Evolutionary conservation across 2,329 filamentous ascomycete species (phyloP).

Genomic region (Bimuria novae-zelandiae): DNA sequence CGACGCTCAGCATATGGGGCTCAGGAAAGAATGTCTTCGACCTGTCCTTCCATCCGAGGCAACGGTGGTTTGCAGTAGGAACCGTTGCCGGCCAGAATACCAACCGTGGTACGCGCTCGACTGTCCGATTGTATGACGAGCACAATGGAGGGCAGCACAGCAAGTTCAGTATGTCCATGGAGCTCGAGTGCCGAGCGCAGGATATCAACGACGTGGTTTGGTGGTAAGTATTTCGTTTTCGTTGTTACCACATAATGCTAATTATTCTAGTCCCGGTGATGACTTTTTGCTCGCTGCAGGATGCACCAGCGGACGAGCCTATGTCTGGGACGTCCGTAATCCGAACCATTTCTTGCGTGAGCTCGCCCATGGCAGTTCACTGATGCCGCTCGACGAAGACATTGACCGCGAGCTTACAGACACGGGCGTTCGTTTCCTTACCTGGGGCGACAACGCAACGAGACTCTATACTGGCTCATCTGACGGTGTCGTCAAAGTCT

Average conservation of each 20-base stretch:
- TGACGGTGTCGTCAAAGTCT: conserved; percentile 63
- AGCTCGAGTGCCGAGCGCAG: conserved; percentile 61
- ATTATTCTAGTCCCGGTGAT: conserved; percentile 47
- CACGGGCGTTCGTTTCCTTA: conserved; percentile 61
- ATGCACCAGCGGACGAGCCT: conserved; percentile 63
- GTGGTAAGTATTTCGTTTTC: conserved; percentile 38
- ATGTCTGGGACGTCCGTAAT: conserved; percentile 63
- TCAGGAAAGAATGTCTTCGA: conserved; percentile 62
- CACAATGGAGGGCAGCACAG: conserved; percentile 32
- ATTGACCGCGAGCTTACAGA: conserved; percentile 56
- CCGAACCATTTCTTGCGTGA: conserved; percentile 53
- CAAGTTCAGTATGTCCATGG: conserved; percentile 40
- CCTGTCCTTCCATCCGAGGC: conserved; percentile 58
- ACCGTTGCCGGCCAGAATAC: conserved; percentile 48
- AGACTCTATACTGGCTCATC: conserved; percentile 64
- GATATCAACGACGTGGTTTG: conserved; percentile 66
- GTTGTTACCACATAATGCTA: background rate
- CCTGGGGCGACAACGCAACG: conserved; percentile 59
- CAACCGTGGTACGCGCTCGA: conserved; percentile 51
- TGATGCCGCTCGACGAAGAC: conserved; percentile 54
- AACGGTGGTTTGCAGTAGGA: conserved; percentile 57
- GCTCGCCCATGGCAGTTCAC: conserved; percentile 56
- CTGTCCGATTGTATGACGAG: conserved; percentile 59
- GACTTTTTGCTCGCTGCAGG: conserved; percentile 61
- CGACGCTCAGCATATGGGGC: conserved; percentile 49